Evolutionary conservation across 2,329 filamentous ascomycete genomes (phyloP).

Genomic region (Fusarium setosum): DNA sequence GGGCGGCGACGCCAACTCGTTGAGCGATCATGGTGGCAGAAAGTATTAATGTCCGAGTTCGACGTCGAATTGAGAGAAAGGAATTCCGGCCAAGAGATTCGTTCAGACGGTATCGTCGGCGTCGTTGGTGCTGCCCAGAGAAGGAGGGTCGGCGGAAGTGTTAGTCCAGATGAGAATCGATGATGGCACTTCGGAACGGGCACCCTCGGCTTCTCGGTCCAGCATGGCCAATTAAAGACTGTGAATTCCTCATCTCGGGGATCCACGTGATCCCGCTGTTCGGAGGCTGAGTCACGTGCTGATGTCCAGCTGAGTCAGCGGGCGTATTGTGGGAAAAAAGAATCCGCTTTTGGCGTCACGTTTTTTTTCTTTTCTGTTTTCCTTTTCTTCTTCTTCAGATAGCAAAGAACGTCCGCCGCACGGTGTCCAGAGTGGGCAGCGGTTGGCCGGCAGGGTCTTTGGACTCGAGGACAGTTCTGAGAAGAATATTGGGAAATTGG

Average conservation of each 20-base stretch:
- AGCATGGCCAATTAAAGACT: slow-evolving; percentile 52
- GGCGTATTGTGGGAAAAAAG: slow-evolving; percentile 13
- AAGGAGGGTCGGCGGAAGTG: not conserved
- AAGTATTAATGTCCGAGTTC: slow-evolving; percentile 4
- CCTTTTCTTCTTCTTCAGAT: slow-evolving; percentile 59
- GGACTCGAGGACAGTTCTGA: slow-evolving; percentile 53
- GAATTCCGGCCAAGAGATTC: slow-evolving; percentile 31
- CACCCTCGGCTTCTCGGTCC: slow-evolving; percentile 58
- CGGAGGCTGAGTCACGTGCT: slow-evolving; percentile 8
- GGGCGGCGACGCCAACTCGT: slow-evolving; percentile 67
- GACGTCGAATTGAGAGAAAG: slow-evolving; percentile 11
- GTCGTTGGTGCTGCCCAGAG: slow-evolving; percentile 20
- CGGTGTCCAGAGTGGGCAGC: slow-evolving; percentile 47
- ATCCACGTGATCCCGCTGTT: slow-evolving; percentile 41
- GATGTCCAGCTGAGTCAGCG: slow-evolving; percentile 24
- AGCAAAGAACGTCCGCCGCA: slow-evolving; percentile 60
- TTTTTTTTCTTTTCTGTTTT: slow-evolving; percentile 24
- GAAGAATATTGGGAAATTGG: slow-evolving; percentile 55
- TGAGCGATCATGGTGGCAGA: slow-evolving; percentile 64
- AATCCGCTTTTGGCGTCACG: not conserved
- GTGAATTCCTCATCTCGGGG: slow-evolving; percentile 52
- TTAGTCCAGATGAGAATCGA: slow-evolving; percentile 19
- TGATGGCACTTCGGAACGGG: slow-evolving; percentile 41
- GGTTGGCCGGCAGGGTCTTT: slow-evolving; percentile 49
- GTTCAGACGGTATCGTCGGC: slow-evolving; percentile 34